Evolutionary conservation across 2,329 filamentous ascomycete species (phyloP), one percentile per base, ranked within the genome.

Genomic region (Aspergillus uvarum): DNA sequence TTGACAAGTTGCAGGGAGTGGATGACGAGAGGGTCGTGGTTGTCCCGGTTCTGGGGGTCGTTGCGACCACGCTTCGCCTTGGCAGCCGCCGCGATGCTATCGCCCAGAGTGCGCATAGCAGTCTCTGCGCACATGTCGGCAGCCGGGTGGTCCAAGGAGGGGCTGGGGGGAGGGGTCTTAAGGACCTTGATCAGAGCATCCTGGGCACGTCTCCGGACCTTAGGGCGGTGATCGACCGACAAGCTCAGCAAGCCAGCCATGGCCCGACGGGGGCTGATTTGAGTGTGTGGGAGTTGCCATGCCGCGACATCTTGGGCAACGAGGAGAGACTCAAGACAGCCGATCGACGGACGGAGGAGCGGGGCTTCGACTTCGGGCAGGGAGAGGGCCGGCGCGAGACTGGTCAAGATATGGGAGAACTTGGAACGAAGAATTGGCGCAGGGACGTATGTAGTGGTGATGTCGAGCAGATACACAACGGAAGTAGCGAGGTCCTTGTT

Each of bases 81-180:
- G 16, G 87, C 83, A 62, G 88, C 88, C 29, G 80, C 78, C 2
- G 90, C 87, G 55, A 96, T 83, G 58, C 77, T 78, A 63, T 93
- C 88, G 67, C 87, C 85, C 63, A 98, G 80, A 74, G 89, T 92
- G 76, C 87, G 87, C 78, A 97, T 83, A 22, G 92, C 91, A 26
- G 90, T 93, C 76, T 96, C 91, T 19, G 95, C 95, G 78, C 94
- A 98, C 87, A 98, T 94, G 73, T 96, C 93, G 51, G 94, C 90
- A 26, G 92, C 95, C 1, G 95, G 95, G 73, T 99, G 95, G 67
- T 99, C 95, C 62, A 97, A 79, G 3, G 91, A 93, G 1, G 95
- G 95, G 65, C 91, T 96, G 0, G 94, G 93, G 0, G 95, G 95
- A 8, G 92, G 91, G 62, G 87, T 89, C 75, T 89, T 88, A 59